Conservation (phyloP, 2,329 filamentous ascomycete genomes). For the Lachnellula occidentalis region DNA sequence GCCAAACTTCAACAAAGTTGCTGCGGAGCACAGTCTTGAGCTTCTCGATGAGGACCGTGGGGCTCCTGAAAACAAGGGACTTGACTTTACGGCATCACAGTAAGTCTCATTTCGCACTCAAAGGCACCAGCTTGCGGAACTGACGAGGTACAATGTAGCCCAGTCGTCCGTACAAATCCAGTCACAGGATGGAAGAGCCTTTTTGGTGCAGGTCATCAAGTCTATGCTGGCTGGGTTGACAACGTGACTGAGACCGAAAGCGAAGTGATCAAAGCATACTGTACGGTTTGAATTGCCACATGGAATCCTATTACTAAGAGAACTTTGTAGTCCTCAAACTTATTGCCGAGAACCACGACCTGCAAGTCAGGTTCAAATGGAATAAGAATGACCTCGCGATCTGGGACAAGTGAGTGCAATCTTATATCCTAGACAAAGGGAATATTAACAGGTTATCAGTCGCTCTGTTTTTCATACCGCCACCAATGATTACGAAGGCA, state of each 20-base stretch:
- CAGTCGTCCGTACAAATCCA: constrained; percentile 53
- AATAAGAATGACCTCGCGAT: constrained; percentile 39
- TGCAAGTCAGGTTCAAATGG: constrained; percentile 42
- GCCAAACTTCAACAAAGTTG: constrained; percentile 17
- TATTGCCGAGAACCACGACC: constrained; percentile 50
- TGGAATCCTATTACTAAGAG: neutral
- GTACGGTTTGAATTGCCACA: neutral
- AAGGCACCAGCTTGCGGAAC: neutral
- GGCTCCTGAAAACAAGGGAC: constrained; percentile 29
- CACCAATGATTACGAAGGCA: constrained; percentile 46
- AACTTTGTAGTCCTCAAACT: constrained; percentile 34
- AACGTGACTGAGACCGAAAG: constrained; percentile 49
- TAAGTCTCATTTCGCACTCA: neutral
- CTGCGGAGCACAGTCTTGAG: constrained; percentile 28
- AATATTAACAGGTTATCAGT: constrained; percentile 37
- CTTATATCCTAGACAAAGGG: constrained; percentile 46
- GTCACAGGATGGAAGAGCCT: constrained; percentile 48
- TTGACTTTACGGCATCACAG: constrained; percentile 37
- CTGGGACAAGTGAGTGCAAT: constrained; percentile 44
- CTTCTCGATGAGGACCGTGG: constrained; percentile 43
- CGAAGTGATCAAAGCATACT: constrained; percentile 30
- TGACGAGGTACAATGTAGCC: constrained; percentile 23
- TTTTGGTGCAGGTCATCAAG: constrained; percentile 37
- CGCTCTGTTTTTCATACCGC: constrained; percentile 48
- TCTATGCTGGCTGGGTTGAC: constrained; percentile 40